Evolutionary conservation across 2,329 filamentous ascomycete genomes (phyloP), one percentile per base, ranked within the genome.

Genomic region (Aspergillus piperis): DNA sequence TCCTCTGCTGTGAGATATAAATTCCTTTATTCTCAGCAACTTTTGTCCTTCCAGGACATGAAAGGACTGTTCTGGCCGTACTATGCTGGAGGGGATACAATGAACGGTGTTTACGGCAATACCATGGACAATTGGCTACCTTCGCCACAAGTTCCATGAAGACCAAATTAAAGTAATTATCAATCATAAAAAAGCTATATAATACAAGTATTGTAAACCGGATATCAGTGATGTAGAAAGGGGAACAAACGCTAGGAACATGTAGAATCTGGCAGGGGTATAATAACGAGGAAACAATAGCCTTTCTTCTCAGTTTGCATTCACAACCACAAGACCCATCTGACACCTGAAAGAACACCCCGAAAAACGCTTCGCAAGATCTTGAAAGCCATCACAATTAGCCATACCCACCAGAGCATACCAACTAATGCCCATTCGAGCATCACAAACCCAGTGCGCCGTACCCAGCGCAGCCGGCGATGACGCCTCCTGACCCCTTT

Each of bases 381-480:
- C 61, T 91, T 85, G 54, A 90, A 81, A 23, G 94, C 81, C 73
- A 92, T 90, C 23, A 97, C 93, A 36, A 96, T 81, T 61, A 96
- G 86, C 92, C 94, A 98, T 15, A 96, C 88, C 76, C 90, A 92
- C 92, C 95, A 97, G 88, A 98, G 91, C 67, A 96, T 85, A 3
- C 90, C 90, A 41, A 98, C 87, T 17, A 98, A 83, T 53, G 87
- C 80, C 92, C 92, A 97, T 80, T 98, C 94, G 15, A 97, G 85
- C 19, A 89, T 77, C 57, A 92, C 86, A 84, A 92, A 98, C 13
- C 91, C 88, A 0, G 87, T 86, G 13, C 90, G 82, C 41, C 91
- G 82, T 23, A 92, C 76, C 87, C 91, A 92, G 57, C 91, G 83
- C 70, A 95, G 86, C 55, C 92, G 83, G 61, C 90, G 83, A 61